These are phyloP conservation scores for Spathaspora passalidarum DNA, from an alignment of 805 yeast genomes.

Conservation along the genomic window DNA sequence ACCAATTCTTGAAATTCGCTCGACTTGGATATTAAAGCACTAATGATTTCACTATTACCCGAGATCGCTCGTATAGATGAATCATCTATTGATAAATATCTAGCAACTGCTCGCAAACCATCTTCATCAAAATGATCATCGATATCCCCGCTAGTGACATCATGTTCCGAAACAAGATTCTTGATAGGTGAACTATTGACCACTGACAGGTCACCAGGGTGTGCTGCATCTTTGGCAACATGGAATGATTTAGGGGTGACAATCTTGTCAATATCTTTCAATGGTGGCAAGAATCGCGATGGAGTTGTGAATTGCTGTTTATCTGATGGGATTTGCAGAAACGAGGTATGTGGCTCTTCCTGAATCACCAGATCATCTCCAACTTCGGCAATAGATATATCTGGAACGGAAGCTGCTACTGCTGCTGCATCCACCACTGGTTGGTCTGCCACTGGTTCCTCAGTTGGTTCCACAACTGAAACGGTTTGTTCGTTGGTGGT, in stretches of 20 bases:
- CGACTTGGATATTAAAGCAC: slow-evolving; percentile 22
- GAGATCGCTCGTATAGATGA: slow-evolving; percentile 8
- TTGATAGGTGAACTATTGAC: slow-evolving; percentile 14
- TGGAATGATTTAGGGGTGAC: slow-evolving; percentile 39
- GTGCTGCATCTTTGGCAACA: slow-evolving; percentile 34
- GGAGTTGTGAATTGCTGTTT: slow-evolving; percentile 33
- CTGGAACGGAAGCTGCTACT: background rate
- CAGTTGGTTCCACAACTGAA: background rate
- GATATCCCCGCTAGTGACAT: slow-evolving; percentile 12
- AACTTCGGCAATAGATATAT: background rate
- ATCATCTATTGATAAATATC: slow-evolving; percentile 26
- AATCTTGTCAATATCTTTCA: slow-evolving; percentile 41
- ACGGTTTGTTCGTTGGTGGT: background rate
- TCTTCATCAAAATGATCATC: slow-evolving; percentile 10
- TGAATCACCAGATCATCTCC: slow-evolving; percentile 6
- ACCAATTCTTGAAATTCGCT: slow-evolving; percentile 25
- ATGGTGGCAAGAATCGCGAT: slow-evolving; percentile 38
- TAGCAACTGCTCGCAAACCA: slow-evolving; percentile 17
- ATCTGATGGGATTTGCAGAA: slow-evolving; percentile 6
- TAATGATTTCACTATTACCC: slow-evolving; percentile 13
- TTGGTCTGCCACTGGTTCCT: background rate
- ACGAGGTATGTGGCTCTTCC: slow-evolving; percentile 12
- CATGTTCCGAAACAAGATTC: slow-evolving; percentile 5
- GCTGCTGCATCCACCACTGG: background rate
- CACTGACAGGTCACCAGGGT: background rate